Conservation (phyloP, 1,284 basidiomycete genomes). For the Singerocomus inundabilis region DNA sequence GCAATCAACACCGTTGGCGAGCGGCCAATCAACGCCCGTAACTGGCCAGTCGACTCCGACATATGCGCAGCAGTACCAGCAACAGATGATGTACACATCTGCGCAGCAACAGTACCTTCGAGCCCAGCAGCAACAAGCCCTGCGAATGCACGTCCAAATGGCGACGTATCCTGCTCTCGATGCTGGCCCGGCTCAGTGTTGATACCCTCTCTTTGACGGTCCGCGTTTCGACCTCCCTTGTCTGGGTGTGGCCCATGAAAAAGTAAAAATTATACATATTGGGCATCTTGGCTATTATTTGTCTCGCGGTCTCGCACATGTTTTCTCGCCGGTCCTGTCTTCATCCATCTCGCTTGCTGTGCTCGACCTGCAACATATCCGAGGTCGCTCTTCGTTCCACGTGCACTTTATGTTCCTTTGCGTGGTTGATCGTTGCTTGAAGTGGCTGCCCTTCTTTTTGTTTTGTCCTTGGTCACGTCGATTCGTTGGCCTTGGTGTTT, state of each 20-base stretch:
- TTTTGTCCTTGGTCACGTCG: conserved; percentile 6
- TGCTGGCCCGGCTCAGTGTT: conserved; percentile 17
- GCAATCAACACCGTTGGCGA: conserved; percentile 34
- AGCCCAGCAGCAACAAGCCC: conserved; percentile 31
- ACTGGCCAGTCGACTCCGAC: conserved; percentile 27
- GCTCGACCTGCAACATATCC: conserved; percentile 36
- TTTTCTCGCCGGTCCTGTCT: conserved; percentile 13
- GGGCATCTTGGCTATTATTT: conserved; percentile 28
- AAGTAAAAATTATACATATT: conserved; percentile 41
- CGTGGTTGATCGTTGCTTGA: conserved; percentile 7
- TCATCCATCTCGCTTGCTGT: conserved; percentile 15
- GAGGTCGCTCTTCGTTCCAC: conserved; percentile 27
- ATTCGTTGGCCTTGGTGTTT: not conserved
- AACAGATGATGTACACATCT: conserved; percentile 38
- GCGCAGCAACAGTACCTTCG: conserved; percentile 36
- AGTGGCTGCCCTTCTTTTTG: not conserved
- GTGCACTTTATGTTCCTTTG: conserved; percentile 1
- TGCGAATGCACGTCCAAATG: conserved; percentile 34
- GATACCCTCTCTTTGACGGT: conserved; percentile 1
- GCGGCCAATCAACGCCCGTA: conserved; percentile 34
- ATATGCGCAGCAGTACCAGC: conserved; percentile 37
- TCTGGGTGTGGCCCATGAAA: conserved; percentile 16
- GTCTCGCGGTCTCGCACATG: conserved; percentile 7
- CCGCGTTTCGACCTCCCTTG: not conserved
- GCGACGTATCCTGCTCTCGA: conserved; percentile 23